Evolutionary conservation across 2,329 filamentous ascomycete genomes (phyloP), one percentile per base, ranked within the genome.

Genomic region (Ramularia endophylla): DNA sequence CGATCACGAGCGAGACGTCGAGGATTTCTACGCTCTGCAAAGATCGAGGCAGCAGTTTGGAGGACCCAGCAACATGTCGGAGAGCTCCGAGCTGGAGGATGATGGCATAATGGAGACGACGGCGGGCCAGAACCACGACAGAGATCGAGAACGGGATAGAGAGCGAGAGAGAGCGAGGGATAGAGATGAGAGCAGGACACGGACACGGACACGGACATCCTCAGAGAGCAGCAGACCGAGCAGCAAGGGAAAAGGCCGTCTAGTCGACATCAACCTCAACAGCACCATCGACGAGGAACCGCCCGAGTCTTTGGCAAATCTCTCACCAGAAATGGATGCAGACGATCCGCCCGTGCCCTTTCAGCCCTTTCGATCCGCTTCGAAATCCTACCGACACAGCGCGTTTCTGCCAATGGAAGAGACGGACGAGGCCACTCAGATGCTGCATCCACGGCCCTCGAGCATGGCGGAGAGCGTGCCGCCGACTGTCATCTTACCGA

Each of bases 11-110:
- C 74, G 88, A 40, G 90, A 97, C 60, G 86, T 90, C 25, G 88
- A 88, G n/a, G 92, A 97, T 65, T 81, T 92, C 52, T 94, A 89
- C 65, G 90, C 90, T 5, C 71, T 98, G 43, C 89, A 97, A 64
- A 78, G 84, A 54, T 97, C 90, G 51, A 78, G 92, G 53, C 78
- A 89, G 34, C 86, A 95, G 44, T 90, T 95, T 59, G 87, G 87
- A 11, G 87, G 87, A 11, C 81, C 83, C 11, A 87, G 85, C 64
- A 80, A 85, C 53, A 68, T 95, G 36, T 86, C 85, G 27, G 88
- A 94, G 52, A 95, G 88, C 48, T 83, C 84, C 2, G 89, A 94
- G 54, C 79, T 84, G 2, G 88, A 92, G 37, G 80, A 84, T 30
- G 82, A 80, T 46, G 65, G 61, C 3, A 61, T 68, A 41, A 66